Base-by-base conservation (phyloP, 2,329 filamentous ascomycete genomes). In the Blastomyces silverae region DNA sequence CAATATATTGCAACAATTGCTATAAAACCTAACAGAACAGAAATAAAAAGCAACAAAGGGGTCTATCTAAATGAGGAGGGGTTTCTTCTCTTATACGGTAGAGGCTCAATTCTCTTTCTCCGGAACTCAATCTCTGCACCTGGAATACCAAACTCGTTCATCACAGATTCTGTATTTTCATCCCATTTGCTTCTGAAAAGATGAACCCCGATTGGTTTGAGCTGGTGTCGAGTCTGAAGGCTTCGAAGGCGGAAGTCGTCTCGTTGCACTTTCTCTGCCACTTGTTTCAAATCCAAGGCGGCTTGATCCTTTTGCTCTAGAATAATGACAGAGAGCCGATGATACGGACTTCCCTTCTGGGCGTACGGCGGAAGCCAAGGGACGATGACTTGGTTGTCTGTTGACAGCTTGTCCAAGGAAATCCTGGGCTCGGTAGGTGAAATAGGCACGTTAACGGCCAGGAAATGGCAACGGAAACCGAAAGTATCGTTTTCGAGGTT, bases 161-260 rank as follows among this genome's bases (percentile, higher is more conserved):
- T 97, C 68, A 99, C 91, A 61, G 81, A 87, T n/a, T 85, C 87
- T 63, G 90, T 99, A 71, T 85, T 86, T 66, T 94, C 90, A 76
- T 99, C 94, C 91, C 92, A 97, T 69, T 89, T 80, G 66, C 87
- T 88, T 69, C 94, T 87, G 87, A 97, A 99, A 71, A 99, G 80
- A 74, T 87, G 90, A 71, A 91, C 89, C 55, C 92, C 92, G 65
- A 97, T 86, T 8, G 92, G 85, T 65, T 81, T 83, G 67, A 94
- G 80, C 65, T 80, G 78, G 74, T 90, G 85, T 74, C 87, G 87
- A 74, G 87, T 84, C 69, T 88, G 84, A 76, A 95, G 89, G 67
- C 85, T 86, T 73, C 91, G 87, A 67, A 96, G 80, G 64, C 83
- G 87, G 79, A 96, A 95, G 58, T 83, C 83, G 60, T 92, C 84